Base-by-base conservation (phyloP, 148 eudicot genomes). In the Arctostaphylos glauca region DNA sequence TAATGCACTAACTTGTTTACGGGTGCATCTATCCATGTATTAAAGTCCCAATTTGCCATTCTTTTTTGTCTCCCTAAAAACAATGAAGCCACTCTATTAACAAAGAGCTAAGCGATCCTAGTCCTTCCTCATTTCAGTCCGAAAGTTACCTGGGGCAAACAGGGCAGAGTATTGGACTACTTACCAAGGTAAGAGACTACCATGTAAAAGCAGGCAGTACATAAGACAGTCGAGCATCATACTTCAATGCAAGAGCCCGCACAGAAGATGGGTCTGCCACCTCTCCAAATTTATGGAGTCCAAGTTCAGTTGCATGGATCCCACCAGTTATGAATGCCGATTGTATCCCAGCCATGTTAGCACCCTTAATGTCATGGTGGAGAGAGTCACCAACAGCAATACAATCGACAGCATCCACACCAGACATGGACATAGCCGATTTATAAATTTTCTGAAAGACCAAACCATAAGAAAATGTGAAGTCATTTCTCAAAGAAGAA, bases 331-430 rank as follows among this genome's bases (percentile, higher is more conserved):
- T 84, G 48, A 96, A 88, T 59, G 86, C 87, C 19, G 99, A 96
- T 83, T 87, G 85, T 66, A 93, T 92, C 64, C 95, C 93, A 56
- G 95, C 95, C 72, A 41, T 78, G 83, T 94, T 96, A 72, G 99
- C 97, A 23, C 99, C 98, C 87, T 92, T 93, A 76, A 96, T 93
- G 84, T 96, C 99, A 80, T 94, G 99, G 87, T 96, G 94, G 78
- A 96, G 87, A 19, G 98, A 96, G 85, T 96, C 99, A 4, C 99
- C 97, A n/a, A 96, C 98, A 62, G 94, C 98, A 73, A 94, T 87
- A 85, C 97, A 92, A 76, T 96, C 93, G 4, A 89, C 82, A 67
- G 92, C 95, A 74, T 91, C 95, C 75, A 89, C 93, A 74, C 93
- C 96, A 38, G 84, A 92, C 93, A 93, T 89, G 62, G 86, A 87